These are phyloP conservation scores for Xylaria flabelliformis DNA, from an alignment of 495 filamentous ascomycete genomes.

Conservation along the genomic window DNA sequence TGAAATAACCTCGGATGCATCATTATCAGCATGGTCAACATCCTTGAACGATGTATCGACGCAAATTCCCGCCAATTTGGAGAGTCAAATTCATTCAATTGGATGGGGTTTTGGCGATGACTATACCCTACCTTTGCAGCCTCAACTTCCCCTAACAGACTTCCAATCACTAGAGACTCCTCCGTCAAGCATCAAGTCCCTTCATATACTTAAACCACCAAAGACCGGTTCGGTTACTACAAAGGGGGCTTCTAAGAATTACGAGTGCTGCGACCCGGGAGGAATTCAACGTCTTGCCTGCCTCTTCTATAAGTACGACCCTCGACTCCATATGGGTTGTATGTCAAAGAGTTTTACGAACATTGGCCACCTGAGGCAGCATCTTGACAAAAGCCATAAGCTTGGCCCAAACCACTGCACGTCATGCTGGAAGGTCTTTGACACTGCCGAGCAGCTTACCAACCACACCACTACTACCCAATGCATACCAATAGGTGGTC, in stretches of 20 bases:
- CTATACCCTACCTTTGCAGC: background rate
- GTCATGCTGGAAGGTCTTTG: conserved; percentile 27
- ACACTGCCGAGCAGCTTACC: conserved; percentile 11
- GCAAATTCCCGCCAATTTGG: background rate
- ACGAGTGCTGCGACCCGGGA: background rate
- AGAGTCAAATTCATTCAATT: background rate
- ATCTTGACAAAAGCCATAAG: conserved; percentile 30
- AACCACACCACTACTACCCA: background rate
- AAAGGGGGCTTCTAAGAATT: background rate
- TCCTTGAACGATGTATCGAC: background rate
- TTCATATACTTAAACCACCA: background rate
- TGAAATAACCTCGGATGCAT: background rate
- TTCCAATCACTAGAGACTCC: background rate
- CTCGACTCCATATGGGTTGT: conserved; percentile 20
- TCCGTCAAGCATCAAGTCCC: background rate
- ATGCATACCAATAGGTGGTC: conserved; percentile 28
- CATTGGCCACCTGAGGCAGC: conserved; percentile 32
- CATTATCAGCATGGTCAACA: background rate
- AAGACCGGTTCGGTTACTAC: too few relatives aligned
- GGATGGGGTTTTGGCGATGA: background rate
- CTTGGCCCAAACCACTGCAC: conserved; percentile 27
- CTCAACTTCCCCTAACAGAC: background rate
- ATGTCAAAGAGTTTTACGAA: conserved; percentile 26
- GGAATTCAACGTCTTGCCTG: conserved; percentile 28
- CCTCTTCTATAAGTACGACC: conserved; percentile 35